Conservation (phyloP, 208 protist genomes). For the Balamuthia mandrillaris region DNA sequence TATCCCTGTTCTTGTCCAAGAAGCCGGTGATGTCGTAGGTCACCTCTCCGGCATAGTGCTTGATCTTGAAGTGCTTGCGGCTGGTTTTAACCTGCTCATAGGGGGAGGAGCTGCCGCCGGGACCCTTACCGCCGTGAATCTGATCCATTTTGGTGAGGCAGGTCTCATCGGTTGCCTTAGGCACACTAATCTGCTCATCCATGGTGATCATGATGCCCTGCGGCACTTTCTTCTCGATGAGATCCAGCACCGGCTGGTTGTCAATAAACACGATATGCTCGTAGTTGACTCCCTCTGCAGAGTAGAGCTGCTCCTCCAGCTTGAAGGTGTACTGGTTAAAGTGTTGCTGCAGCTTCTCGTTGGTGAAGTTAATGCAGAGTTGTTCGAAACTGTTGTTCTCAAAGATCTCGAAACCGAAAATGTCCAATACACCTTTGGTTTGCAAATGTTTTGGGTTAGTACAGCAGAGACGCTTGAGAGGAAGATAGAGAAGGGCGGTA, state of each 20-base stretch:
- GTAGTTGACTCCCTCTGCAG: conserved; percentile 88
- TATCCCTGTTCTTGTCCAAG: conserved; percentile 75
- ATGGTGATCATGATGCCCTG: conserved; percentile 74
- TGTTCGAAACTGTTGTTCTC: conserved; percentile 94
- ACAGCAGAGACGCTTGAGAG: neutral
- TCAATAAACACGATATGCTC: conserved; percentile 76
- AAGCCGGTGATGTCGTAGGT: conserved; percentile 70
- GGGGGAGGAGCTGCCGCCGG: neutral
- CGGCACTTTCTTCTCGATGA: conserved; percentile 70
- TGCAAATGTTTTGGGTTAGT: neutral
- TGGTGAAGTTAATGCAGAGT: conserved; percentile 99
- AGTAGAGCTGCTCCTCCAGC: conserved; percentile 92
- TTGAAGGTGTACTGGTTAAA: conserved; percentile 83
- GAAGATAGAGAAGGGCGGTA: too few relatives aligned
- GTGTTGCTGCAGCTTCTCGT: conserved; percentile 94
- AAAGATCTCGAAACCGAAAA: conserved; percentile 94
- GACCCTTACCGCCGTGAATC: neutral
- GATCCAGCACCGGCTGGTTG: conserved; percentile 53
- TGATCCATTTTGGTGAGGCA: conserved; percentile 26
- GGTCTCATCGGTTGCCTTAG: conserved; percentile 57
- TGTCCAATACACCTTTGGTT: conserved; percentile 72
- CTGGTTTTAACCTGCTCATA: conserved; percentile 44
- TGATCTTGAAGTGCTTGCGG: conserved; percentile 74
- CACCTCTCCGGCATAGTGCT: conserved; percentile 90
- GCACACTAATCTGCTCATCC: conserved; percentile 79